A percentile compares a stretch with the other conserved stretches of the same genome.
These are phyloP conservation scores for Scedosporium aurantiacum DNA, from an alignment of 2,329 filamentous ascomycete genomes.

Conservation along the genomic window DNA sequence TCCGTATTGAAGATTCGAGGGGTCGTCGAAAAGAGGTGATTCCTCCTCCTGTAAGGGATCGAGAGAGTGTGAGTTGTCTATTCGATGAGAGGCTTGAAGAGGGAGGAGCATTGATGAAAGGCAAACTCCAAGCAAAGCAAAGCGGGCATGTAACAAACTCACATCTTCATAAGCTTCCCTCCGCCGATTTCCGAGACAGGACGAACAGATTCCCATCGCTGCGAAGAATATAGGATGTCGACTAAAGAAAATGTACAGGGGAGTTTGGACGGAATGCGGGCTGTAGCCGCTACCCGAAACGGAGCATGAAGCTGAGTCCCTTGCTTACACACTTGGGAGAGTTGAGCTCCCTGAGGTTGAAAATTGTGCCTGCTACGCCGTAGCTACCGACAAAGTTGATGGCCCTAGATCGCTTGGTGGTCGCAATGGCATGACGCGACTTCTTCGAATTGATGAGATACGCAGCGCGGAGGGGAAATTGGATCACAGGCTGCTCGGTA, in stretches of 20 bases:
- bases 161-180: slow-evolving; percentile 46
- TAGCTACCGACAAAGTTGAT: background rate
- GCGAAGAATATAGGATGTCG: background rate
- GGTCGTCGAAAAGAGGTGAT: slow-evolving; percentile 50
- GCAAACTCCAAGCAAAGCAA: background rate
- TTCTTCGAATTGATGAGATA: background rate
- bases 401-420: background rate
- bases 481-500: background rate
- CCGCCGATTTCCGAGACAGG: slow-evolving; percentile 42
- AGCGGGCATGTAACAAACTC: slow-evolving; percentile 11
- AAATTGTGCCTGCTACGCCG: background rate
- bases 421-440: background rate
- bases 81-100: background rate
- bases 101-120: background rate
- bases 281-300: background rate
- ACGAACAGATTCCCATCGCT: slow-evolving; percentile 49
- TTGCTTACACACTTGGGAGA: background rate
- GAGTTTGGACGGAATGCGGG: background rate
- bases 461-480: background rate
- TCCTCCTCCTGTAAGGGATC: slow-evolving; percentile 42
- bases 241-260: background rate
- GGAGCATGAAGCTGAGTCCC: background rate
- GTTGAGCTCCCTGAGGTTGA: background rate
- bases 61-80: slow-evolving; percentile 7
- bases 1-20: slow-evolving; percentile 47